Evolutionary conservation across 768 basidiomycete genomes (phyloP), one percentile per base, ranked within the genome.

Genomic region (Boletus bicolor): DNA sequence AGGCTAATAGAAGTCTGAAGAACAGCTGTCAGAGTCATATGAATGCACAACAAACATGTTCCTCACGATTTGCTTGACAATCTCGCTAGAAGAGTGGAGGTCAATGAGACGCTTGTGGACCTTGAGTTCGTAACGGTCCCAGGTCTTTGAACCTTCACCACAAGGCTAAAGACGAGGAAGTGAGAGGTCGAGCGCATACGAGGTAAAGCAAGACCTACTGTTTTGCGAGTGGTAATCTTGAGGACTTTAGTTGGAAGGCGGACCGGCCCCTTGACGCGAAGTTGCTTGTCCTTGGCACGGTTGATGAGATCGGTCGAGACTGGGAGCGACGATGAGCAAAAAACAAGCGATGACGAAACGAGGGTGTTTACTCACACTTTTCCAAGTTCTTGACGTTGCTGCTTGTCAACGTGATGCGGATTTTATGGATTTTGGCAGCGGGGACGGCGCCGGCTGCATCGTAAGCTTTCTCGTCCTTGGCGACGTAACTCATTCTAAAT

Each of bases 101-200:
- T 99, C 97, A 70, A 99, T 98, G 74, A 99, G 83, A 69, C 97
- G 91, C 81, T 99, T 99, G 88, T 99, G 96, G 59, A 99, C 82
- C 82, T 95, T 95, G 79, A 99, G 87, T 79, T 99, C 96, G 78
- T 94, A 98, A 68, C 92, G 87, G 78, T 99, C 97, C 97, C 97
- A 99, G 72, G 97, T 99, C 87, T 99, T 99, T 66, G 97, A 98
- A 82, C 97, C 97, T 78, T 98, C 97, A 92, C 97, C 97, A 72
- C 97, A 98, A 76, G 97, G 91, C 92, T 97, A 66, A 41, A 19
- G 46, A 24, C 21, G 46, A 57, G 1, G 43, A 44, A 49, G 26
- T 55, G 38, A 49, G 58, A 26, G 37, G 52, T 51, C 4, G 4
- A 32, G 15, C 5, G 7, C 0, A 58, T 17, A 35, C 57, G 11